Conservation (phyloP, 768 basidiomycete genomes). For the Pulveroboletus ravenelii region DNA sequence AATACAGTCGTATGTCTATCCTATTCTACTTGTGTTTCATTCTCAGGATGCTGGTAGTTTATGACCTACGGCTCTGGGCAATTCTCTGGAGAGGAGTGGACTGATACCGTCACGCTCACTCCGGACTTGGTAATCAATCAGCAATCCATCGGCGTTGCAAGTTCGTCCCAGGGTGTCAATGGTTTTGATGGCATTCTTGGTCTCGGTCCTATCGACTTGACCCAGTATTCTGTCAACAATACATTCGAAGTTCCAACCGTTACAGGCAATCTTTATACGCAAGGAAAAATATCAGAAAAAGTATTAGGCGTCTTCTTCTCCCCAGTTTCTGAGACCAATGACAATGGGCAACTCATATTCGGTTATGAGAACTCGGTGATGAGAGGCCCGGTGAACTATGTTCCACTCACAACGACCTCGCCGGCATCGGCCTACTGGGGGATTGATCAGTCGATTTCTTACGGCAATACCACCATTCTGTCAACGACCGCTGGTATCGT, state of each 20-base stretch:
- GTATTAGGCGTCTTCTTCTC: slow-evolving; percentile 32
- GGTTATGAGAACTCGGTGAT: slow-evolving; percentile 16
- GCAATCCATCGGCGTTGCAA: slow-evolving; percentile 37
- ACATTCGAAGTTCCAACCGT: slow-evolving; percentile 29
- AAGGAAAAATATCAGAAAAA: slow-evolving; percentile 24
- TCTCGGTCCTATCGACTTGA: slow-evolving; percentile 34
- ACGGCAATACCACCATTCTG: slow-evolving; percentile 21
- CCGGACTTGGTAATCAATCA: slow-evolving; percentile 2
- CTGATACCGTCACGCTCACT: slow-evolving; percentile 10
- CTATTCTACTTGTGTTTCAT: too few species aligned
- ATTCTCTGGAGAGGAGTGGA: slow-evolving; percentile 11
- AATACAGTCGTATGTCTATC: slow-evolving; percentile 16
- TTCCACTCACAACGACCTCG: slow-evolving; percentile 20
- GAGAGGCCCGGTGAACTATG: slow-evolving; percentile 22
- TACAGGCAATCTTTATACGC: slow-evolving; percentile 31
- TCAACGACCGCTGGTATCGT: slow-evolving; percentile 30
- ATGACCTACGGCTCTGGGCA: background rate
- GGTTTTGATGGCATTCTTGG: slow-evolving; percentile 41
- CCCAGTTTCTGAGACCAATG: slow-evolving; percentile 19
- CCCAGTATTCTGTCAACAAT: slow-evolving; percentile 20
- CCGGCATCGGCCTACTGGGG: slow-evolving; percentile 31
- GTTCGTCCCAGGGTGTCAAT: slow-evolving; percentile 19
- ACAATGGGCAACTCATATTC: slow-evolving; percentile 24
- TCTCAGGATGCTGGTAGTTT: background rate
- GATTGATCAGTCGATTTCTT: slow-evolving; percentile 30